Conservation (phyloP, 2,329 filamentous ascomycete species). For the Alternaria gansuensis region DNA sequence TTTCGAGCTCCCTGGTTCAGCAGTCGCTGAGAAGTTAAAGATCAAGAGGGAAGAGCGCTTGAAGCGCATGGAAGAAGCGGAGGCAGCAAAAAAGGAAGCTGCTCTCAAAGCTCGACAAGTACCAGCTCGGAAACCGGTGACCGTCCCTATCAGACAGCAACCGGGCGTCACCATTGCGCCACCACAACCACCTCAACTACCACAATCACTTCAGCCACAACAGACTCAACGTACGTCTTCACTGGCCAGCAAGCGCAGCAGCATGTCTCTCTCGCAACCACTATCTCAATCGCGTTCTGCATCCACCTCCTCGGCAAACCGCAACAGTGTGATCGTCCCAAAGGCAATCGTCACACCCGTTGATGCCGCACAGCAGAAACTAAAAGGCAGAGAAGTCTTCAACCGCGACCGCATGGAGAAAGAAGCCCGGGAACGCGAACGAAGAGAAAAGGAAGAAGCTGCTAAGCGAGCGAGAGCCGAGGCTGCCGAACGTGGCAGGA, state of each 20-base stretch:
- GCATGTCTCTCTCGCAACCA: slow-evolving; percentile 31
- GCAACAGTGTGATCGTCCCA: slow-evolving; percentile 34
- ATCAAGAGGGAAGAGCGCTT: slow-evolving; percentile 47
- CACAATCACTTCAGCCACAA: slow-evolving; percentile 14
- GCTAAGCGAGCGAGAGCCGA: slow-evolving; percentile 57
- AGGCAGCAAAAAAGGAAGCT: slow-evolving; percentile 53
- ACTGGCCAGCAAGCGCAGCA: slow-evolving; percentile 35
- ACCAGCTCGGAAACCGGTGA: slow-evolving; percentile 57
- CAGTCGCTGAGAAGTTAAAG: slow-evolving; percentile 53
- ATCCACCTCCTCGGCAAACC: slow-evolving; percentile 37
- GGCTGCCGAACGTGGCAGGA: slow-evolving; percentile 57
- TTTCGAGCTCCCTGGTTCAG: slow-evolving; percentile 65
- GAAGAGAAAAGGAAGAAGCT: slow-evolving; percentile 59
- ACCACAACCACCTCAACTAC: slow-evolving; percentile 17
- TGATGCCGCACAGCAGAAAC: slow-evolving; percentile 43
- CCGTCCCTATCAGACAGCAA: slow-evolving; percentile 56
- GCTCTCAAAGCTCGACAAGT: slow-evolving; percentile 43
- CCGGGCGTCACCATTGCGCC: slow-evolving; percentile 32
- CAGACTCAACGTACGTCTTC: slow-evolving; percentile 29
- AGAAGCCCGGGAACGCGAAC: slow-evolving; percentile 52
- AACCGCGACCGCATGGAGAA: slow-evolving; percentile 56
- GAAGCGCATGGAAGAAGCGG: slow-evolving; percentile 46
- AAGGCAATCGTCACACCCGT: slow-evolving; percentile 43
- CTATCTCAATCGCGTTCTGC: slow-evolving; percentile 32
- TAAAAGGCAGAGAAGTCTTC: slow-evolving; percentile 59